Evolutionary conservation across 2,329 filamentous ascomycete genomes (phyloP), one percentile per base, ranked within the genome.

Genomic region (Colletotrichum falcatum): DNA sequence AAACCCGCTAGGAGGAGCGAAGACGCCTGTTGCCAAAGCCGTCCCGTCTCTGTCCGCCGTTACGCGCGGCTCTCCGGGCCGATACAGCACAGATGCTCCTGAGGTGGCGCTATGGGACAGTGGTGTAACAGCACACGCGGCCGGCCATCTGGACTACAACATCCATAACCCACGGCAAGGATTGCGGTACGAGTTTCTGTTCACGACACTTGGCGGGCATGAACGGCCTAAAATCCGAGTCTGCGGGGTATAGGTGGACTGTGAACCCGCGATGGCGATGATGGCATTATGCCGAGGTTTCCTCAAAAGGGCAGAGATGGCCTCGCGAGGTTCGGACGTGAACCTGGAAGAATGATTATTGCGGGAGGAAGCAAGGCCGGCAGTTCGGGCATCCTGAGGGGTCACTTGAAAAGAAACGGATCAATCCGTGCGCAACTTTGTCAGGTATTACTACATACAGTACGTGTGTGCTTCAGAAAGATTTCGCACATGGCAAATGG

Each of bases 61-160:
- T 51, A n/a, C n/a, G n/a, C n/a, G n/a, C n/a, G n/a, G n/a, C n/a
- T n/a, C n/a, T n/a, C n/a, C n/a, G n/a, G 65, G 53, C 37, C 33
- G 46, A 30, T n/a, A 64, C 3, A n/a, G n/a, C n/a, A n/a, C n/a
- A n/a, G n/a, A n/a, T n/a, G n/a, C n/a, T n/a, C n/a, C n/a, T n/a
- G n/a, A n/a, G 67, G 88, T 93, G 1, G 89, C 89, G 0, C 85
- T 92, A 68, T 92, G 90, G 90, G 90, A 92, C 76, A 92, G 92
- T 73, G 82, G 89, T 23, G 85, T 89, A 9, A 82, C 81, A 9
- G 78, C 79, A 3, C 81, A 83, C 74, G 83, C 82, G n/a, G 81
- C 81, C 82, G n/a, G 81, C 81, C 44, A 83, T 83, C 65, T 80
- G 1, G 82, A 84, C 73, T 84, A 83, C 60, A 79, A 83, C 60